A percentile compares a stretch with the other conserved stretches of the same genome.
phyloP scores from a whole-genome alignment of 1,284 basidiomycete species.

The Tilletia walkeri region DNA sequence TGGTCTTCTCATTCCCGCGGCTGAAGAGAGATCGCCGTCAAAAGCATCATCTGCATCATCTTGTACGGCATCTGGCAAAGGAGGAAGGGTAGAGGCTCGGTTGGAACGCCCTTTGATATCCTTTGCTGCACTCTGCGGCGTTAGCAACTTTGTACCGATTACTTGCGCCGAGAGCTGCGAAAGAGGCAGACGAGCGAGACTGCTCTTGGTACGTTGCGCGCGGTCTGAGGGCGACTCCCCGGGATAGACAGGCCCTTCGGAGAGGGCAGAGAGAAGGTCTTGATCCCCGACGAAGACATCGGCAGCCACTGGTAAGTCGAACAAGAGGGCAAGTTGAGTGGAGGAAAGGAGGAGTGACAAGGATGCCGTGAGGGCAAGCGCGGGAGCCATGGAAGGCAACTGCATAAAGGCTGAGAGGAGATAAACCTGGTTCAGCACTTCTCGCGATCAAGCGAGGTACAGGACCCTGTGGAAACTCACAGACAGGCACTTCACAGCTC shows the following conservation, averaged over 20 bases:
- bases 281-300: not conserved
- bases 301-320: not conserved
- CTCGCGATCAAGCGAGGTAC: not conserved
- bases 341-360: not conserved
- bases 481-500: slow-evolving; percentile 9
- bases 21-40: not conserved
- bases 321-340: not conserved
- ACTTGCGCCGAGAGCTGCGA: slow-evolving; percentile 3
- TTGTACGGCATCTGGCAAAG: not conserved
- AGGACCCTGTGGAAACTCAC: not conserved
- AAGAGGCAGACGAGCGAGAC: not conserved
- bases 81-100: not conserved
- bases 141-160: not conserved
- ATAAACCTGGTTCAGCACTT: too few species aligned
- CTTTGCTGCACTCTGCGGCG: not conserved
- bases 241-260: not conserved
- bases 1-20: not conserved
- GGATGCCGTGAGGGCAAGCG: slow-evolving; percentile 2
- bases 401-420: not conserved
- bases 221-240: not conserved
- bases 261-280: not conserved
- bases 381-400: not conserved
- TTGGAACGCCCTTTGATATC: not conserved
- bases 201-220: slow-evolving; percentile 3
- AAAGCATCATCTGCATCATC: not conserved